Percentiles rank a stretch among this genome's conserved stretches.
These are phyloP conservation scores for Entomortierella lignicola DNA, from an alignment of 192 early-diverging fungal species.

Conservation along the genomic window DNA sequence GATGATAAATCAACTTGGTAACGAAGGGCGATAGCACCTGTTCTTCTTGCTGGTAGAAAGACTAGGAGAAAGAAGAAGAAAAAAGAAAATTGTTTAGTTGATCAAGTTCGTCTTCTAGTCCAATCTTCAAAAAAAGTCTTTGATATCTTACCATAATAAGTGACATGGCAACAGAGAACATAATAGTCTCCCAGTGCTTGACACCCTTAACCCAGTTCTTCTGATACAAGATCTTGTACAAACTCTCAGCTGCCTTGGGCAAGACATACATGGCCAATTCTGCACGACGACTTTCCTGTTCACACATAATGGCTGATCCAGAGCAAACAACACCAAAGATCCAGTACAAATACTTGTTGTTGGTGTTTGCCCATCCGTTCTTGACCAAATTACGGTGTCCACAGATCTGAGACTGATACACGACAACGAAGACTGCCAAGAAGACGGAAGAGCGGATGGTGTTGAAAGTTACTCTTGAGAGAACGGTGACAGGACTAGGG, in stretches of 20 bases:
- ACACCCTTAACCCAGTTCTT: slow-evolving; percentile 68
- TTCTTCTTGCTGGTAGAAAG: slow-evolving; percentile 70
- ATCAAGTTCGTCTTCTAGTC: no score
- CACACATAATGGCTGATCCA: slow-evolving; percentile 72
- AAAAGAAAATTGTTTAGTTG: background rate
- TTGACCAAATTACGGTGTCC: slow-evolving; percentile 68
- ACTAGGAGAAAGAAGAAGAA: slow-evolving; percentile 26
- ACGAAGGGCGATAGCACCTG: slow-evolving; percentile 66
- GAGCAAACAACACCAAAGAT: slow-evolving; percentile 68
- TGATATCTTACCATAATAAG: slow-evolving; percentile 71
- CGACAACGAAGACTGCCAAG: slow-evolving; percentile 68
- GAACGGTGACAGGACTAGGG: slow-evolving; percentile 63
- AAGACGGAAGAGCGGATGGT: slow-evolving; percentile 75
- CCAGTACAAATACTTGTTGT: slow-evolving; percentile 75
- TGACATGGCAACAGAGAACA: slow-evolving; percentile 73
- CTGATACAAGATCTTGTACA: slow-evolving; percentile 75
- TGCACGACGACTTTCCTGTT: slow-evolving; percentile 72
- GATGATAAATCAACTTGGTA: slow-evolving; percentile 50
- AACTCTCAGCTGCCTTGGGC: slow-evolving; percentile 75
- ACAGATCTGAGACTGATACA: slow-evolving; percentile 80
- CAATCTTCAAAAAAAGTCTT: background rate
- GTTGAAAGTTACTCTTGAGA: slow-evolving; percentile 59
- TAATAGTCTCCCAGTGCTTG: slow-evolving; percentile 71
- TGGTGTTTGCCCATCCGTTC: slow-evolving; percentile 31
- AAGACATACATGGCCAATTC: slow-evolving; percentile 85